Conservation (phyloP, 345 rosid species). For the Euphorbia peplus region DNA sequence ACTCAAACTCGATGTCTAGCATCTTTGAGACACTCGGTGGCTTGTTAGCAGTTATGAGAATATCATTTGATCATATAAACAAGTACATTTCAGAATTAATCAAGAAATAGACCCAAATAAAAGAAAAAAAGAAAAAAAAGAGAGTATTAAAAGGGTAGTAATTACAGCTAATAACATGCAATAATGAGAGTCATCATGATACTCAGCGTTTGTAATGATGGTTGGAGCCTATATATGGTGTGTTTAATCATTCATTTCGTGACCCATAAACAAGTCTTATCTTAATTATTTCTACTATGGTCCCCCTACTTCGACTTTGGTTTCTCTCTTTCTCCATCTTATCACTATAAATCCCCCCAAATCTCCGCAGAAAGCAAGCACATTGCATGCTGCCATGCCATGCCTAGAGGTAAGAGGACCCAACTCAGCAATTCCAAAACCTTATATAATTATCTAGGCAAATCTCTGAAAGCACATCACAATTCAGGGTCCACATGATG, state of each 20-base stretch:
- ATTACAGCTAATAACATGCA: background rate
- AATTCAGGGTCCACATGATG: conserved; percentile 20
- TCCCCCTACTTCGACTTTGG: conserved; percentile 8
- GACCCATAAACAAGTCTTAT: background rate
- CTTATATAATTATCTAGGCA: conserved; percentile 1
- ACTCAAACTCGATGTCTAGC: too few relatives aligned
- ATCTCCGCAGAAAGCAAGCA: conserved; percentile 29
- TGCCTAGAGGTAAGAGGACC: conserved; percentile 20
- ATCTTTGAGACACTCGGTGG: too few relatives aligned
- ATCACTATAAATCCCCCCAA: conserved; percentile 11
- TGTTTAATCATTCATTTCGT: conserved; percentile 37
- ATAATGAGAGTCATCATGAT: conserved; percentile 14
- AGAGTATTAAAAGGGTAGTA: background rate
- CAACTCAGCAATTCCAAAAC: conserved; percentile 1
- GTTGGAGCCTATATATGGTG: conserved; percentile 16
- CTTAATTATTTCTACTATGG: conserved; percentile 10
- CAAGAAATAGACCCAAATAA: too few relatives aligned
- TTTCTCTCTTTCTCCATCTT: background rate
- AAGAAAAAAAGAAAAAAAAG: background rate
- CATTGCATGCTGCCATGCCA: conserved; percentile 21
- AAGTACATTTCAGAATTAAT: too few relatives aligned
- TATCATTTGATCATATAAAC: too few relatives aligned
- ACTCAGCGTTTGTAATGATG: conserved; percentile 18
- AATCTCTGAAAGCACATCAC: background rate
- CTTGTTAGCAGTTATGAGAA: too few relatives aligned